These are phyloP conservation scores for Eucalyptus leucophloia DNA, from an alignment of 345 rosid species.

Conservation along the genomic window DNA sequence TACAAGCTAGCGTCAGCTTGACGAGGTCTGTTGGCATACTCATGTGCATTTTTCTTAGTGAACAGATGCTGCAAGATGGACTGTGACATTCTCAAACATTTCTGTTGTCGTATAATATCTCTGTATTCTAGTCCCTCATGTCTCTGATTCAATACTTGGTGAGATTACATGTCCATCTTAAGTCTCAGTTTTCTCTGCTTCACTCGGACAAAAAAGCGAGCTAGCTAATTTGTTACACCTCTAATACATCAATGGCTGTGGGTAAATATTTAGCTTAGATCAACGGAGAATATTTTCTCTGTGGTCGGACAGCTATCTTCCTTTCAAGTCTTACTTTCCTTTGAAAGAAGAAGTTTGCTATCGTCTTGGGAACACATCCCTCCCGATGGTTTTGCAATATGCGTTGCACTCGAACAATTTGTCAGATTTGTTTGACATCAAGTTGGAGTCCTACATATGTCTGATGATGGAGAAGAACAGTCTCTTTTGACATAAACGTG, in stretches of 20 bases:
- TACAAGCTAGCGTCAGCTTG: slow-evolving; percentile 80
- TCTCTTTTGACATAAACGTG: neutral
- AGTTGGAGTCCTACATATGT: rapidly evolving
- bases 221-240: too few species aligned
- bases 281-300: neutral
- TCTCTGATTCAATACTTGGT: too few species aligned
- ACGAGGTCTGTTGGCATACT: slow-evolving; percentile 48
- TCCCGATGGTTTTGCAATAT: neutral
- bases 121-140: neutral
- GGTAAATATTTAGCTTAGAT: neutral
- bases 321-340: neutral
- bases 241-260: neutral
- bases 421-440: rapidly evolving
- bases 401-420: neutral
- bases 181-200: too few species aligned
- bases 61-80: neutral
- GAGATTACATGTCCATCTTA: too few species aligned
- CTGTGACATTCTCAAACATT: neutral
- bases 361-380: neutral
- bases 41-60: neutral
- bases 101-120: neutral
- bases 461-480: neutral
- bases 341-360: neutral
- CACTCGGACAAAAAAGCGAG: too few species aligned
- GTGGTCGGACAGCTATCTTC: neutral